Base-by-base conservation (phyloP, 164 flowering plant genomes). In the Sedum album region DNA sequence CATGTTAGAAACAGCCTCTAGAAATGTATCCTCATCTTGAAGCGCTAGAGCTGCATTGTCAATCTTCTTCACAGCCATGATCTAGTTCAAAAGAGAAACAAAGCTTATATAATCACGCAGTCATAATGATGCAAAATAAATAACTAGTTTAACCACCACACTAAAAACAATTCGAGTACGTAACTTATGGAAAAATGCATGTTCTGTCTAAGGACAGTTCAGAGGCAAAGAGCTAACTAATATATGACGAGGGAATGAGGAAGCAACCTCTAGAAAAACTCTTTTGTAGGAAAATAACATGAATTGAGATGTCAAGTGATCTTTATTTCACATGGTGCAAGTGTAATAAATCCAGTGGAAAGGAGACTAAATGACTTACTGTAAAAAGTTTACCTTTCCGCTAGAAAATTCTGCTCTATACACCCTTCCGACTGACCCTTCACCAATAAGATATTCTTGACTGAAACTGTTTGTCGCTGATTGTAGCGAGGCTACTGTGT, bases 341-440 rank as follows among this genome's bases (percentile, higher is more conserved):
- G 38, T 35, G 38, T 35, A 3, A 35, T 35, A 35, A 35, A 3
- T 35, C 5, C 38, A 35, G 38, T 35, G 48, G 4, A 11, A 44
- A 4, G 42, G 13, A 14, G 8, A 39, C 11, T 44, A 44, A 44
- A 0, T 13, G 48, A 18, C 20, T 44, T 13, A 15, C 48, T 44
- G 48, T 11, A 18, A 44, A 65, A 3, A 77, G 23, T 64, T 68
- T 76, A 93, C 98, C 97, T 89, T 93, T 70, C 97, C 97, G 78
- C 81, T 87, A 31, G 93, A 81, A 69, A 91, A 89, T 66, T 91
- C 93, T 67, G 88, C 98, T 73, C 77, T 84, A 75, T 93, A 93
- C 72, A 93, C 98, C 75, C 98, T 97, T 63, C 98, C 98, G 77
- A 93, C 86, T n/a, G 98, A 91, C 73, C 98, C 97, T 85, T 93